These are phyloP conservation scores for Calonectria hawksworthii DNA, from an alignment of 2,329 filamentous ascomycete species.

Conservation along the genomic window DNA sequence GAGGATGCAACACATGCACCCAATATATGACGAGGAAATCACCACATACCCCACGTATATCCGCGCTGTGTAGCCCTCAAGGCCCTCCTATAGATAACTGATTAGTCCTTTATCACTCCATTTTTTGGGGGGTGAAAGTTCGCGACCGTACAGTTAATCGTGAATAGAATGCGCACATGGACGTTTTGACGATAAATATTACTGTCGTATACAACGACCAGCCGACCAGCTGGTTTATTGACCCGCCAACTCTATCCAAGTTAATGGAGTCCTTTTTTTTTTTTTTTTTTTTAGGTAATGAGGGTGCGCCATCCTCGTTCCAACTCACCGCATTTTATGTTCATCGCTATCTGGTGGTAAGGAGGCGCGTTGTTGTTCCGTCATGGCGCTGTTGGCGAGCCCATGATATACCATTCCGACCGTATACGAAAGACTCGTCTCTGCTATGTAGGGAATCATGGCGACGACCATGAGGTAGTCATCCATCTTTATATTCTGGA, in stretches of 20 bases:
- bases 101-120: background rate
- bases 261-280: background rate
- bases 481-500: slow-evolving; percentile 6
- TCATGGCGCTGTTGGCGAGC: slow-evolving; percentile 21
- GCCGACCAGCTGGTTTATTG: slow-evolving; percentile 7
- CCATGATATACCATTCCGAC: background rate
- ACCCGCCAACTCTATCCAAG: slow-evolving; percentile 18
- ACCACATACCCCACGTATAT: background rate
- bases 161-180: slow-evolving; percentile 13
- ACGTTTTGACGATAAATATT: slow-evolving; percentile 20
- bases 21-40: background rate
- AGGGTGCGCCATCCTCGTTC: background rate
- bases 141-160: slow-evolving; percentile 10
- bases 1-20: background rate
- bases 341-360: slow-evolving; percentile 12
- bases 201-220: slow-evolving; percentile 14
- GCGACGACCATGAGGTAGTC: slow-evolving; percentile 19
- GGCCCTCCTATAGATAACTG: background rate
- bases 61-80: background rate
- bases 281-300: background rate
- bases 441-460: background rate
- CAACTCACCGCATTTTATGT: slow-evolving; percentile 12
- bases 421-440: slow-evolving; percentile 11
- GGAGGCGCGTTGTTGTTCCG: slow-evolving; percentile 9
- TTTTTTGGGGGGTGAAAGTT: background rate